Percentiles rank a stretch among this genome's conserved stretches.
These are phyloP conservation scores for Candida berthetii DNA, from an alignment of 805 yeast genomes.

Conservation along the genomic window DNA sequence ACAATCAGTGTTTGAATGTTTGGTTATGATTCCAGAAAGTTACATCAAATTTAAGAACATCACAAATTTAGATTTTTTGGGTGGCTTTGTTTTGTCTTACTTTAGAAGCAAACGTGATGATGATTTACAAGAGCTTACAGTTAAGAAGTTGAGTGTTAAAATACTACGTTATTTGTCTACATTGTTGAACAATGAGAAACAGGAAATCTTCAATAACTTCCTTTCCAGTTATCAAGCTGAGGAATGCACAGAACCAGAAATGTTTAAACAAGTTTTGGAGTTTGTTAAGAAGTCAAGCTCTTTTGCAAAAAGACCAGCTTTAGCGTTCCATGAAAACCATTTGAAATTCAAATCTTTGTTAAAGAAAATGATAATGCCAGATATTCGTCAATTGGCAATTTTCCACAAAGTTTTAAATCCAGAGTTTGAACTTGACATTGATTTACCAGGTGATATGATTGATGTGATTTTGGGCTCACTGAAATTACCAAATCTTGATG, in stretches of 20 bases:
- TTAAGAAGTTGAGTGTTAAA: neutral
- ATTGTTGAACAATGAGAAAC: neutral
- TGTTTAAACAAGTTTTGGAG: neutral
- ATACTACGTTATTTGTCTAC: neutral
- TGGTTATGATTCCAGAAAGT: neutral
- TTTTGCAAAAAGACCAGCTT: neutral
- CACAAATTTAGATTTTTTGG: neutral
- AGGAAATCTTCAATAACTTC: neutral
- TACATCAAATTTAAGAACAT: neutral
- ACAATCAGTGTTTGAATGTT: conserved; percentile 18
- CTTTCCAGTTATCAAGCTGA: neutral
- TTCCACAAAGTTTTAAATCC: conserved; percentile 14
- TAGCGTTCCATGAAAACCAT: neutral
- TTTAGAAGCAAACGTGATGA: conserved; percentile 1
- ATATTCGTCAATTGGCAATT: conserved; percentile 14
- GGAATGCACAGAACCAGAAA: neutral
- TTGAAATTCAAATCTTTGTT: conserved; percentile 3
- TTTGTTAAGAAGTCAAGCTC: neutral
- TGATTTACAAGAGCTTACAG: neutral
- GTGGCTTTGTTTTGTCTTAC: conserved; percentile 3
- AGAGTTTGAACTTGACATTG: neutral
- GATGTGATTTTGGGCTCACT: conserved; percentile 8
- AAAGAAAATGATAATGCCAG: conserved; percentile 8
- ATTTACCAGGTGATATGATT: neutral
- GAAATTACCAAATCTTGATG: conserved; percentile 1